Conservation (phyloP, 768 basidiomycete species). For the Sistotremastrum suecicum region DNA sequence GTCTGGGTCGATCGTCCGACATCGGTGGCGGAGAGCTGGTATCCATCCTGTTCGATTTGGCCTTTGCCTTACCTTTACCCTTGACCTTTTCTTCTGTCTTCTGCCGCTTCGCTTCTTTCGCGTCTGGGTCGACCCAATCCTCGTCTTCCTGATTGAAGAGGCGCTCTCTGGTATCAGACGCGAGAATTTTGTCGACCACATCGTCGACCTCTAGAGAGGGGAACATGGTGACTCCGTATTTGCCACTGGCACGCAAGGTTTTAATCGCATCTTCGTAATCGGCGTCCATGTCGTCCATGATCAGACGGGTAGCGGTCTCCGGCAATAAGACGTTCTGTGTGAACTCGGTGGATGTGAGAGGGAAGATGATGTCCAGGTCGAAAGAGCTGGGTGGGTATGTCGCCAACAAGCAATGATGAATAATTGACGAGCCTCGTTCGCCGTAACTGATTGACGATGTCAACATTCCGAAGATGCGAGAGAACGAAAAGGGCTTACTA, state of each 20-base stretch:
- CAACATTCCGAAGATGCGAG: neutral
- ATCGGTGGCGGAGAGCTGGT: no score
- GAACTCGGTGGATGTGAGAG: conserved; percentile 65
- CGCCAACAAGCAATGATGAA: conserved; percentile 61
- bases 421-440: conserved; percentile 68
- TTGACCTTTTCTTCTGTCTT: no score
- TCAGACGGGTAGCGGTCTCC: conserved; percentile 70
- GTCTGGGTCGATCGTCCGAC: no score
- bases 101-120: no score
- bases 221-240: conserved; percentile 80
- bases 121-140: no score
- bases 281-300: conserved; percentile 51
- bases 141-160: no score
- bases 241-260: conserved; percentile 60
- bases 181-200: no score
- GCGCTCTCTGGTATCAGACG: no score
- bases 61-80: no score
- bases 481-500: conserved; percentile 74
- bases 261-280: conserved; percentile 25
- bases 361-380: conserved; percentile 35
- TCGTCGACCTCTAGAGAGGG: conserved; percentile 18
- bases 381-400: conserved; percentile 56
- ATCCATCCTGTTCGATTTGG: no score
- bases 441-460: conserved; percentile 48
- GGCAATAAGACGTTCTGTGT: conserved; percentile 80